Conservation (phyloP, 2,329 filamentous ascomycete genomes). For the Colletotrichum tropicicola region DNA sequence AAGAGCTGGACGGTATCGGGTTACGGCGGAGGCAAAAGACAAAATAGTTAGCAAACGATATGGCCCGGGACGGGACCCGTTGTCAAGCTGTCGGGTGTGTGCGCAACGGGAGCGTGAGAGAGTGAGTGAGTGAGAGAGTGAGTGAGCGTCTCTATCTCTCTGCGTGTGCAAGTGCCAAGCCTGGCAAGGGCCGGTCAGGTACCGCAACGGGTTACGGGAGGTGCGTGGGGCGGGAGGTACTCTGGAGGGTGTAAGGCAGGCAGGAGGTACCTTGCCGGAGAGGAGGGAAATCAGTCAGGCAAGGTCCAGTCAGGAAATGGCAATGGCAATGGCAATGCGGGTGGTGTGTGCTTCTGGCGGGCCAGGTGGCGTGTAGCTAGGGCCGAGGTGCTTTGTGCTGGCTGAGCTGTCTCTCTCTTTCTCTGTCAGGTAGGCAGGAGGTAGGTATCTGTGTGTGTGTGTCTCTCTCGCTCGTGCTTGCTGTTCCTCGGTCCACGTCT, state of each 20-base stretch:
- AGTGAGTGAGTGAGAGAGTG: neutral
- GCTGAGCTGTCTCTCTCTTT: neutral
- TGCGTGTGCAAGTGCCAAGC: slow-evolving; percentile 10
- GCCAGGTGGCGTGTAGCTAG: neutral
- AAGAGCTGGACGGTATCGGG: slow-evolving; percentile 10
- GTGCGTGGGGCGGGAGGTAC: neutral
- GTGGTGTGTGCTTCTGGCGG: neutral
- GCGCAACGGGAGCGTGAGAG: neutral
- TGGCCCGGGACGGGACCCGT: slow-evolving; percentile 21
- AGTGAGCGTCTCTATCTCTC: neutral
- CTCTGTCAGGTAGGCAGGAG: neutral
- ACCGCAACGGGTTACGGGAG: neutral
- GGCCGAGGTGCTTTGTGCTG: neutral
- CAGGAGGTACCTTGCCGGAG: neutral
- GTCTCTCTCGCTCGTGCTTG: neutral
- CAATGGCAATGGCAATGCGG: neutral
- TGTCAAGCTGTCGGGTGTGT: slow-evolving; percentile 1
- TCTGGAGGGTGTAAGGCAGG: neutral
- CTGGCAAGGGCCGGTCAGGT: slow-evolving; percentile 7
- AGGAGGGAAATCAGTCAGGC: too few relatives aligned
- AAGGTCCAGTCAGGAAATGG: too few relatives aligned
- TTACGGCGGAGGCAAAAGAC: slow-evolving; percentile 21
- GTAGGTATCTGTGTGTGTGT: neutral
- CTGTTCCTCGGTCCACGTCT: slow-evolving; percentile 16
- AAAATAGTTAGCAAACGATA: slow-evolving; percentile 18